Base-by-base conservation (phyloP, 371 early-diverging fungal genomes). In the Entomophthora muscae region DNA sequence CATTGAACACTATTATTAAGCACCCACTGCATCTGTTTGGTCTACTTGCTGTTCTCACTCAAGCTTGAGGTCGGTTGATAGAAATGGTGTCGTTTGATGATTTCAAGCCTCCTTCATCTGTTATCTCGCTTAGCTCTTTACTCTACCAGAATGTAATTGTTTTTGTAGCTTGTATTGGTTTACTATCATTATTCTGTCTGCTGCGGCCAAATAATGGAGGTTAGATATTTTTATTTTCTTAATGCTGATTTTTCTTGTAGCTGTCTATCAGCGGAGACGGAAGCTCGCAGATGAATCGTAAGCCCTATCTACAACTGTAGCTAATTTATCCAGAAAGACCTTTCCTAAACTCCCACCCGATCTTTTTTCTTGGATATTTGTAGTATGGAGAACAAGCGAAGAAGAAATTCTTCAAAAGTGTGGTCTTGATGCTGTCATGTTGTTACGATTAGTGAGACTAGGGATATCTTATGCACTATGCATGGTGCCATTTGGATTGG, bases 371-470 rank as follows among this genome's bases (percentile, higher is more conserved):
- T 90, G 90, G 90, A 71, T 89, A 61, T 55, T 70, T 21, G 69
- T 78, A 0, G 64, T 82, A 28, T 71, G 86, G n/a, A 66, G 65
- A 32, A 71, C 79, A 64, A 65, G 72, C 51, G 87, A 88, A 58
- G 73, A 74, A 1, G 74, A 74, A 12, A 69, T 88, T 10, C 75
- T 86, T 22, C 69, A 71, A 24, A 73, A 77, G 2, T 77, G 82
- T 64, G 86, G 87, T 1, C 76, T 90, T 52, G 90, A 90, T 70
- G 76, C 84, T 13, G 89, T 78, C 70, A 84, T 90, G 86, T 84
- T 85, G 30, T 66, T 88, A n/a, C 78, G 82, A 51, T 81, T 84
- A 63, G 69, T 86, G 28, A 75, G 83, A 54, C 76, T 86, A 70
- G 79, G 28, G 28, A 67, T 68, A 1, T 2, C 5, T 10, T 61